These are phyloP conservation scores for Nigrospora sphaerica DNA, from an alignment of 2,329 filamentous ascomycete species.

Conservation along the genomic window DNA sequence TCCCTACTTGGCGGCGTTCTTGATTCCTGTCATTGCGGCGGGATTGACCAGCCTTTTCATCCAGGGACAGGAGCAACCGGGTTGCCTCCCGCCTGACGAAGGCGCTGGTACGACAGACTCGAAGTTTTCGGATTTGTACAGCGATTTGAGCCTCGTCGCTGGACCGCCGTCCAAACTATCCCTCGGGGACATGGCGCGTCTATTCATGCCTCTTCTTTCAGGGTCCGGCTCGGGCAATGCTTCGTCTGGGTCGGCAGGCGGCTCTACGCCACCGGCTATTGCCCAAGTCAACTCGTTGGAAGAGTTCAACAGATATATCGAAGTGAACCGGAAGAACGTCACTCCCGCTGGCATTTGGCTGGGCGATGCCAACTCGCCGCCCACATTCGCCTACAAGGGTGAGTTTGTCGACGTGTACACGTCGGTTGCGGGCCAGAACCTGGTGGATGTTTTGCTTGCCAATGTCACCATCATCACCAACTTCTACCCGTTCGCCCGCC, in stretches of 20 bases:
- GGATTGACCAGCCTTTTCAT: slow-evolving; percentile 75
- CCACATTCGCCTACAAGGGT: slow-evolving; percentile 66
- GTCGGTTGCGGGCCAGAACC: slow-evolving; percentile 57
- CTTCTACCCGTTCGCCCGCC: slow-evolving; percentile 69
- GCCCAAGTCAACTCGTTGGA: slow-evolving; percentile 55
- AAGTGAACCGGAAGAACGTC: slow-evolving; percentile 56
- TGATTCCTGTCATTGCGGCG: slow-evolving; percentile 73
- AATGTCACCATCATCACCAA: slow-evolving; percentile 63
- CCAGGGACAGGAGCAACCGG: slow-evolving; percentile 24
- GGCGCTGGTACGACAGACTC: slow-evolving; percentile 25
- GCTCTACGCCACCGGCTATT: slow-evolving; percentile 20
- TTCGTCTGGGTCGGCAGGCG: slow-evolving; percentile 13
- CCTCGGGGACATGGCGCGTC: slow-evolving; percentile 20
- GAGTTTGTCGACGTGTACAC: slow-evolving; percentile 49
- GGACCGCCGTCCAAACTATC: slow-evolving; percentile 31
- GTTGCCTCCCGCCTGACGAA: slow-evolving; percentile 22
- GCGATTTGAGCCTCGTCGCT: slow-evolving; percentile 29
- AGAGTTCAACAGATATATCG: slow-evolving; percentile 62
- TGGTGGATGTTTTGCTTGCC: slow-evolving; percentile 57
- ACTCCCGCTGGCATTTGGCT: slow-evolving; percentile 78
- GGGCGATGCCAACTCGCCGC: slow-evolving; percentile 48
- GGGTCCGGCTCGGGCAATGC: not conserved
- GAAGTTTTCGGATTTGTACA: slow-evolving; percentile 24
- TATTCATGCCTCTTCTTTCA: slow-evolving; percentile 25
- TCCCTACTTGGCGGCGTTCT: slow-evolving; percentile 65